Conservation (phyloP, 2,329 filamentous ascomycete species). For the Phaeosphaeria sp. region DNA sequence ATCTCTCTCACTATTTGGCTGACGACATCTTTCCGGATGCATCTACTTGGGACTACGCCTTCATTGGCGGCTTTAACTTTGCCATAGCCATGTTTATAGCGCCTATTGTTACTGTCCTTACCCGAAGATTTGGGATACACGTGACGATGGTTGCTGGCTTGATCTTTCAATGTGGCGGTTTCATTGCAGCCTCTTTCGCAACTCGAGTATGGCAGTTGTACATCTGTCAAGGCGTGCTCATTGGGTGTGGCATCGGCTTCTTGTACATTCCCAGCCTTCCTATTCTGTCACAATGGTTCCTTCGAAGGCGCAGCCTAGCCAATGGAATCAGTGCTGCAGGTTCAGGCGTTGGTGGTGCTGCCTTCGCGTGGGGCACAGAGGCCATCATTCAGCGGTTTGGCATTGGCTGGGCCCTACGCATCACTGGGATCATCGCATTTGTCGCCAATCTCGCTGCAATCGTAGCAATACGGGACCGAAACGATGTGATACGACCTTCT, state of each 20-base stretch:
- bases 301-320: slow-evolving; percentile 46
- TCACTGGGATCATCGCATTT: slow-evolving; percentile 44
- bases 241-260: slow-evolving; percentile 51
- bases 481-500: slow-evolving; percentile 41
- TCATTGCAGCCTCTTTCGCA: slow-evolving; percentile 49
- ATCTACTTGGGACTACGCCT: slow-evolving; percentile 46
- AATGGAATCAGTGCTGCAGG: slow-evolving; percentile 51
- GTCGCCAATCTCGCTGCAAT: slow-evolving; percentile 38
- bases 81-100: slow-evolving; percentile 44
- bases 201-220: slow-evolving; percentile 50
- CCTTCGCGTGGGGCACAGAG: slow-evolving; percentile 38
- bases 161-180: slow-evolving; percentile 42
- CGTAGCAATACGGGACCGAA: slow-evolving; percentile 40
- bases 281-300: slow-evolving; percentile 54
- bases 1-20: slow-evolving; percentile 51
- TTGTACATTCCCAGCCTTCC: slow-evolving; percentile 49
- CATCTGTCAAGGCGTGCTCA: slow-evolving; percentile 49
- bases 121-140: slow-evolving; percentile 32
- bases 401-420: slow-evolving; percentile 52
- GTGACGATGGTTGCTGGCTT: slow-evolving; percentile 40
- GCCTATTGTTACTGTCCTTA: slow-evolving; percentile 39
- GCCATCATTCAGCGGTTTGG: slow-evolving; percentile 47
- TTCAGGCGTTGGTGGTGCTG: slow-evolving; percentile 50
- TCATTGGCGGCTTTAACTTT: slow-evolving; percentile 51
- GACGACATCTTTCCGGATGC: slow-evolving; percentile 44